Base-by-base conservation (phyloP, 345 rosid species). In the Pugionium cornutum region DNA sequence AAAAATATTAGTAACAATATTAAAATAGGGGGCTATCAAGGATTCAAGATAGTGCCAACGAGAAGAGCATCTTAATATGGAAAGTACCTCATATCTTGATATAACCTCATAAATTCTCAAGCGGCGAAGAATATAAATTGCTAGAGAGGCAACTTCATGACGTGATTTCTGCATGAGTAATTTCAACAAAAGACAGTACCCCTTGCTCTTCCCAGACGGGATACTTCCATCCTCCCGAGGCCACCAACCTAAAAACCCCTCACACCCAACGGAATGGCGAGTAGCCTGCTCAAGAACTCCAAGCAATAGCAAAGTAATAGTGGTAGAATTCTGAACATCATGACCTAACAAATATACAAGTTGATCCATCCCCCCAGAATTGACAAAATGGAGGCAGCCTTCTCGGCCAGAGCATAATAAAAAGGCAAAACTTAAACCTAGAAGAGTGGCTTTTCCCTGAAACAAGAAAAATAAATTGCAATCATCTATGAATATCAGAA, bases 201-300 rank as follows among this genome's bases (percentile, higher is more conserved):
- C 86, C 74, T 88, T 84, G 76, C 99, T 92, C 53, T 63, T 69
- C 55, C 90, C 77, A 74, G 85, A 78, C 26, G 99, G 95, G 42
- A 90, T 73, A 43, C 58, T 77, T 71, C 83, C 90, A 76, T 90
- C 86, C 80, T 86, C 86, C 62, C 92, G 97, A 69, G 90, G 97
- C 96, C 97, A 92, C 98, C 98, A 92, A 53, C 97, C 97, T 65
- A 92, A 75, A 75, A 86, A 79, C 50, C 92, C 92, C 72, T 92
- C 97, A 75, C 98, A 92, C 5, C 97, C 98, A 78, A 90, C 75
- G 34, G 97, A 80, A 82, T 89, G 85, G 25, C 86, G 82, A 41
- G 96, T 89, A 68, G 98, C 96, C 79, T 78, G 97, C 88, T 90
- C 97, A 61, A 83, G 66, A 61, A 84, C 97, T 83, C 87, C 96